Evolutionary conservation across 768 basidiomycete species (phyloP), one percentile per base, ranked within the genome.

Genomic region (Boletus vinaceobasis): DNA sequence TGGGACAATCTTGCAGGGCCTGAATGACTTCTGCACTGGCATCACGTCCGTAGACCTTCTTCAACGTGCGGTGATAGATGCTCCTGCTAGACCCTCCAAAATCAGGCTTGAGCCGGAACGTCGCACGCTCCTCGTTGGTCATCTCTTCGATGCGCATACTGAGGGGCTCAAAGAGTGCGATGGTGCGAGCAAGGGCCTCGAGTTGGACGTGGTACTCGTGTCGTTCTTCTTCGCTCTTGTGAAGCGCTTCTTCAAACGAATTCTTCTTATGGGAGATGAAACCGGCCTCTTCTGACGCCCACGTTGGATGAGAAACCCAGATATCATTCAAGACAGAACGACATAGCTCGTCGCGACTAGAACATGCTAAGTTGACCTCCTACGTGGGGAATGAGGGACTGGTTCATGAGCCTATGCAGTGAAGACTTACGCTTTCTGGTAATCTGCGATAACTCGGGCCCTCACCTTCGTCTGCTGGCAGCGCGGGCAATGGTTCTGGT

Each of bases 261-360:
- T 98, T 99, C 77, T 98, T 98, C 78, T 97, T 96, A 71, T 98
- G 92, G 7, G 95, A 80, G 59, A 93, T 83, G 63, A 97, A 97
- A 10, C 92, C 94, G 1, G 94, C 84, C 67, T 96, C 94, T 68
- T 98, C 96, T 21, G 93, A 95, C 9, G 93, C 93, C 92, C 94
- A 97, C 1, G 94, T 96, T 4, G 97, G 96, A 70, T 98, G 96
- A 14, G 96, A 97, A 11, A 98, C 93, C 96, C 97, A 98, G 60
- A 88, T 84, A 66, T 98, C 95, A 67, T 99, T 99, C 43, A 99
- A 81, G 29, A 99, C 94, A 29, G 93, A 93, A 68, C 94, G 90
- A 67, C 91, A 95, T 52, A 98, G 86, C 58, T 93, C 85, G 64
- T 98, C 95, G 29, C 97, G 86, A 11, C 90, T 95, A 4, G 97